Evolutionary conservation across 2,329 filamentous ascomycete species (phyloP).

Genomic region (Rhinocladiella mackenziei): DNA sequence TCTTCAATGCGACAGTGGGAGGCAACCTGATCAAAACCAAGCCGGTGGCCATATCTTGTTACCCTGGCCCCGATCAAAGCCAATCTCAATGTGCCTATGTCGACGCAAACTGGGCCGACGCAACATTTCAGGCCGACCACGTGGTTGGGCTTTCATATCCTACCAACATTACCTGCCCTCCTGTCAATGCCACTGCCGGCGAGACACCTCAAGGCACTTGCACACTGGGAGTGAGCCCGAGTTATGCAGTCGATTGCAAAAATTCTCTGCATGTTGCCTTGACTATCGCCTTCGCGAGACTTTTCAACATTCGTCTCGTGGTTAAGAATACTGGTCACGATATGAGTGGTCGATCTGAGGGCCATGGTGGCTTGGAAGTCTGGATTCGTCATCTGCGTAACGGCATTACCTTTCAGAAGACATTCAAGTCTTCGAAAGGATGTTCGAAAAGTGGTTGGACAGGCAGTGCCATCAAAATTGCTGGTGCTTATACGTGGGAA

Average conservation of each 20-base stretch:
- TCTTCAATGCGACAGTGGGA: constrained; percentile 34
- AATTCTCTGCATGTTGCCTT: constrained; percentile 4
- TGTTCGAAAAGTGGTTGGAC: constrained; percentile 33
- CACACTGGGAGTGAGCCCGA: constrained; percentile 30
- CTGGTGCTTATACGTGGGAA: constrained; percentile 33
- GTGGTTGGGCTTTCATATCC: constrained; percentile 33
- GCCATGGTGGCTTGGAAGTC: constrained; percentile 33
- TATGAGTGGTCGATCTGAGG: constrained; percentile 29
- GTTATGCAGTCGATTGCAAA: constrained; percentile 30
- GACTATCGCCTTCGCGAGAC: constrained; percentile 20
- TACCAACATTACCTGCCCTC: constrained; percentile 30
- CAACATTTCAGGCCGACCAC: constrained; percentile 30
- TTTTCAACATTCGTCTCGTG: constrained; percentile 29
- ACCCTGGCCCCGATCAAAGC: constrained; percentile 32
- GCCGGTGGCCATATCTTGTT: constrained; percentile 37
- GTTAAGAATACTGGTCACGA: constrained; percentile 30
- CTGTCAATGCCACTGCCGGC: constrained; percentile 28
- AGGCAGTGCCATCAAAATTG: constrained; percentile 33
- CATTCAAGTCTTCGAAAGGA: constrained; percentile 24
- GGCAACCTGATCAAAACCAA: constrained; percentile 35
- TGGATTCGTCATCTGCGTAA: constrained; percentile 33
- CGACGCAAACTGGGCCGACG: constrained; percentile 29
- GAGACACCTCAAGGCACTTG: constrained; percentile 28
- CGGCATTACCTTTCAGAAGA: constrained; percentile 32
- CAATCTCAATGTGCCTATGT: constrained; percentile 30